Evolutionary conservation across 257 asterid genomes (phyloP), one percentile per base, ranked within the genome.

Genomic region (Haberlea rhodopensis): DNA sequence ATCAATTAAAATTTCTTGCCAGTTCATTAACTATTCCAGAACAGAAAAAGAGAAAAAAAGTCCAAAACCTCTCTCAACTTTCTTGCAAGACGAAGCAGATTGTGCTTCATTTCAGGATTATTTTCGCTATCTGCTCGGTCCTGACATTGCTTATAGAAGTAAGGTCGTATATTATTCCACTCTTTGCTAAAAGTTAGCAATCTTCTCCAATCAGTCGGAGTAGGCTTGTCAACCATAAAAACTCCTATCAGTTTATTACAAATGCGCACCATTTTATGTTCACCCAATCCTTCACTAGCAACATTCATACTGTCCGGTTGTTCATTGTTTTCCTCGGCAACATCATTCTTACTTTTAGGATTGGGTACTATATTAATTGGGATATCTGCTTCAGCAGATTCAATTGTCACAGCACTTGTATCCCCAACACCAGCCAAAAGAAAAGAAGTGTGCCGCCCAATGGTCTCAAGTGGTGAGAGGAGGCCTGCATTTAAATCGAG

Each of bases 121-220:
- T 49, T 71, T 65, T 86, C 95, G 8, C 65, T 79, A 40, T 90
- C 91, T 31, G 91, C 91, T 78, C 76, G 76, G 15, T 81, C 84
- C 79, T 87, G 87, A 75, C 97, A 86, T 32, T 90, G 80, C 65
- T 77, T 79, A 21, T 78, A 84, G 78, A 94, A 94, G 67, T 90
- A 87, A 48, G 99, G 96, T 10, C 92, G 79, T 70, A 94, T 81
- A 73, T 49, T 71, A 31, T 78, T 60, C 99, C 97, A 94, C 78
- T 86, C 88, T 73, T 80, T 84, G 87, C 97, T 94, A 70, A 86
- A 90, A 55, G 82, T 82, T 72, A 94, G 69, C 51, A 90, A 75
- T 75, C 81, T 84, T 80, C 95, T 80, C 99, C 99, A 94, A 69
- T 90, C 97, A 64, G 83, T 73, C 43, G 99, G 86, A 8, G 85